These are phyloP conservation scores for Trypethelium eluteriae DNA, from an alignment of 495 filamentous ascomycete species.

Conservation along the genomic window DNA sequence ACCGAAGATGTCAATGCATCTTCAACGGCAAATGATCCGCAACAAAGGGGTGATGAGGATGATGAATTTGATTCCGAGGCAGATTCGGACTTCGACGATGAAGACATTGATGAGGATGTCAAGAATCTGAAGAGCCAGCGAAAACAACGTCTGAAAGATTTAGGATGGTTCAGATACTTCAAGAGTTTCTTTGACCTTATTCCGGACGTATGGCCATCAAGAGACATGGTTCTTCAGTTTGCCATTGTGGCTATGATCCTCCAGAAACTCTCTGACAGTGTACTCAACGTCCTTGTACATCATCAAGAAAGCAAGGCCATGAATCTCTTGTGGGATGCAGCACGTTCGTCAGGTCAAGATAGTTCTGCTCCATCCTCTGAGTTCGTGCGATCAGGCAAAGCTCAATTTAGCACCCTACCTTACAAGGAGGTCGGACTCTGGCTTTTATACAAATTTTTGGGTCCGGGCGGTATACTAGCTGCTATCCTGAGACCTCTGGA, in stretches of 20 bases:
- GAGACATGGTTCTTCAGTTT: constrained; percentile 27
- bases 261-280: constrained; percentile 24
- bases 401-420: constrained; percentile 24
- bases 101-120: constrained; percentile 26
- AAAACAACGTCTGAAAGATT: constrained; percentile 30
- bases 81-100: constrained; percentile 14
- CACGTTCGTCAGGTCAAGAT: background rate
- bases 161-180: constrained; percentile 34
- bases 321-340: constrained; percentile 6
- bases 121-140: constrained; percentile 27
- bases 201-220: constrained; percentile 32
- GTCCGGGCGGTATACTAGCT: background rate
- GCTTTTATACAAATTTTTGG: constrained; percentile 26
- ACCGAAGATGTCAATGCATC: background rate
- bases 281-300: constrained; percentile 34
- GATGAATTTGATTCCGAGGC: constrained; percentile 17
- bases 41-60: background rate
- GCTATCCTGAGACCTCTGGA: constrained; percentile 1
- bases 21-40: background rate
- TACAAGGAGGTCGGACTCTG: constrained; percentile 33
- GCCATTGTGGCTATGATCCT: constrained; percentile 24
- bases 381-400: constrained; percentile 15
- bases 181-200: constrained; percentile 34
- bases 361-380: background rate
- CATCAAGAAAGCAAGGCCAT: constrained; percentile 27